phyloP scores from a whole-genome alignment of 352 stramenopile species.

The Blastocystis sp. region DNA sequence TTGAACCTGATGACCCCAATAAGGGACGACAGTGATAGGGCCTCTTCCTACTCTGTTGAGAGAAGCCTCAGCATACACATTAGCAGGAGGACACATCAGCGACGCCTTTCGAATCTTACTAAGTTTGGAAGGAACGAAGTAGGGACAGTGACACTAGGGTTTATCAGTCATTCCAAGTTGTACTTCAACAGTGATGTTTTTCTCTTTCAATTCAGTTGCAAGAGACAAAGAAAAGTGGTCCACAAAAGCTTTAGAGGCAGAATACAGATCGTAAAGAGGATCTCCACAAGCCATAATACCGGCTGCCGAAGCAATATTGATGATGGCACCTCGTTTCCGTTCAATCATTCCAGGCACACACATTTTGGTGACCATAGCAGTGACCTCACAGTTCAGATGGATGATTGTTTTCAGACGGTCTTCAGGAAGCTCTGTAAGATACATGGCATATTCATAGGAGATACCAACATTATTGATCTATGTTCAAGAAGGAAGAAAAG shows the following conservation, averaged over 20 bases:
- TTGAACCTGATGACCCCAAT: slow-evolving; percentile 50
- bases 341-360: slow-evolving; percentile 87
- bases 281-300: slow-evolving; percentile 83
- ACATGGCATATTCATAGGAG: slow-evolving; percentile 95
- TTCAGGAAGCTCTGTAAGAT: slow-evolving; percentile 91
- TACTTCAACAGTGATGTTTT: slow-evolving; percentile 74
- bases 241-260: slow-evolving; percentile 93
- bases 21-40: slow-evolving; percentile 56
- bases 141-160: slow-evolving; percentile 93
- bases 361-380: slow-evolving; percentile 82
- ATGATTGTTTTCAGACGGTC: slow-evolving; percentile 84
- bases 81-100: slow-evolving; percentile 83
- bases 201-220: slow-evolving; percentile 87
- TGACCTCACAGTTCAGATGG: slow-evolving; percentile 82
- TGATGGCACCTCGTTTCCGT: slow-evolving; percentile 87
- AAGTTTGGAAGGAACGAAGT: slow-evolving; percentile 98
- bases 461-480: slow-evolving; percentile 97
- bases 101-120: slow-evolving; percentile 92
- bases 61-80: slow-evolving; percentile 69
- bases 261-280: slow-evolving; percentile 92
- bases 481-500: not conserved
- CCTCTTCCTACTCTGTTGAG: slow-evolving; percentile 62
- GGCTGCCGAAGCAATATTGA: slow-evolving; percentile 94
- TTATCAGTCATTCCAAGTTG: slow-evolving; percentile 76
- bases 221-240: slow-evolving; percentile 93